Conservation (phyloP, 2,329 filamentous ascomycete genomes). For the Trichoderma citrinoviride region DNA sequence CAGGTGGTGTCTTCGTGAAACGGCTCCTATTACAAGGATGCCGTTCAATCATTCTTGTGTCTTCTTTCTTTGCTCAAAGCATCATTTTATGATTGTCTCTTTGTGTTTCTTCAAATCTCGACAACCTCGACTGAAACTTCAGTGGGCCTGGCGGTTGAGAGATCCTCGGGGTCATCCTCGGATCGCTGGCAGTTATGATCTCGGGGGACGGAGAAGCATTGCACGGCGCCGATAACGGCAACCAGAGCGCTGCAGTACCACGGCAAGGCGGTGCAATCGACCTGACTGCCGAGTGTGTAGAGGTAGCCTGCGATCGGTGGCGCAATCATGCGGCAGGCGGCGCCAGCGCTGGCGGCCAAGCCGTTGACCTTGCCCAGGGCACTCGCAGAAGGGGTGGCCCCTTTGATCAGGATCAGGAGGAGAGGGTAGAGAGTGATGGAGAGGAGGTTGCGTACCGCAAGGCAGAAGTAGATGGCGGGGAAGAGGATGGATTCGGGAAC, state of each 20-base stretch:
- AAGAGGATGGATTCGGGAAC: slow-evolving; percentile 52
- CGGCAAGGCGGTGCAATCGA: slow-evolving; percentile 59
- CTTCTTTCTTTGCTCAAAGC: not conserved
- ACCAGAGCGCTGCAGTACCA: slow-evolving; percentile 62
- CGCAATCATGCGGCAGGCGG: slow-evolving; percentile 65
- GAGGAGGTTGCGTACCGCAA: slow-evolving; percentile 58
- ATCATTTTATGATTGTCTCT: slow-evolving; percentile 9
- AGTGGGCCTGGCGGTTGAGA: slow-evolving; percentile 27
- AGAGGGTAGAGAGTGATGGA: slow-evolving; percentile 65
- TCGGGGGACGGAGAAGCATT: slow-evolving; percentile 56
- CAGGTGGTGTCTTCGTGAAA: not conserved
- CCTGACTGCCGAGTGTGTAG: slow-evolving; percentile 57
- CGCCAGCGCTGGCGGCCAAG: slow-evolving; percentile 62
- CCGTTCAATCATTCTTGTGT: not conserved
- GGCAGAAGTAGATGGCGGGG: slow-evolving; percentile 57
- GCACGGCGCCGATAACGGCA: slow-evolving; percentile 55
- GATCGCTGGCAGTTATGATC: slow-evolving; percentile 28
- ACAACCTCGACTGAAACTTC: slow-evolving; percentile 35
- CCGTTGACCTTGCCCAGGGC: slow-evolving; percentile 65
- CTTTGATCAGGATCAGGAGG: slow-evolving; percentile 65
- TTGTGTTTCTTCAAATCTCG: slow-evolving; percentile 14
- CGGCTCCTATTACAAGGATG: slow-evolving; percentile 14
- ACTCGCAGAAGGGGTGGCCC: slow-evolving; percentile 56
- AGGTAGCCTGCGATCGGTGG: slow-evolving; percentile 63
- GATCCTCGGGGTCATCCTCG: slow-evolving; percentile 32